Percentiles rank a stretch among this genome's conserved stretches.
phyloP scores from a whole-genome alignment of 2,329 filamentous ascomycete genomes.

The Alternaria ventricosa region DNA sequence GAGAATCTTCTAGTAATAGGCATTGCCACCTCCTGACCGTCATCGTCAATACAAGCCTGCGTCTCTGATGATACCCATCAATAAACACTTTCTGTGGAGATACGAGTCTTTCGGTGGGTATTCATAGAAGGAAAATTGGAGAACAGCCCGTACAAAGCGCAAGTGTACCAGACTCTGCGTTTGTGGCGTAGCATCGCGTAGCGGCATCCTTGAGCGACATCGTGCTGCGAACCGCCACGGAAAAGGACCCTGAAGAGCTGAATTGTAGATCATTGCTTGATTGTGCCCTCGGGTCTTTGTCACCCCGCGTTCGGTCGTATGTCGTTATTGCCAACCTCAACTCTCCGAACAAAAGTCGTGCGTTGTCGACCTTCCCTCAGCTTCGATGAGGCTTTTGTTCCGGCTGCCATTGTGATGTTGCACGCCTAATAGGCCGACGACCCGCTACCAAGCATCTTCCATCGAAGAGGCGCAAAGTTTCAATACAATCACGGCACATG shows the following conservation, averaged over 20 bases:
- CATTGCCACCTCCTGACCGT: slow-evolving; percentile 31
- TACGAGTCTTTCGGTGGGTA: slow-evolving; percentile 13
- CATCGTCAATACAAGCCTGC: slow-evolving; percentile 3
- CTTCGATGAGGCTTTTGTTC: not conserved
- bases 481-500: slow-evolving; percentile 2
- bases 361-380: not conserved
- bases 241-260: slow-evolving; percentile 27
- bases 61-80: slow-evolving; percentile 6
- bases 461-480: not conserved
- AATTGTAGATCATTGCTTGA: slow-evolving; percentile 25
- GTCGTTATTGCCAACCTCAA: not conserved
- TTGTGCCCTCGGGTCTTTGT: not conserved
- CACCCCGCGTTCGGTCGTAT: slow-evolving; percentile 7
- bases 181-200: slow-evolving; percentile 24
- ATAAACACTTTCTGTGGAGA: slow-evolving; percentile 25
- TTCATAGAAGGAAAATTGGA: slow-evolving; percentile 26
- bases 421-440: not conserved
- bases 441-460: slow-evolving; percentile 1
- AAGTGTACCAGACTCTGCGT: slow-evolving; percentile 5
- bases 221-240: slow-evolving; percentile 15
- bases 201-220: slow-evolving; percentile 27
- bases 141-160: slow-evolving; percentile 6
- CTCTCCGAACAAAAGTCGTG: not conserved
- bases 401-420: not conserved
- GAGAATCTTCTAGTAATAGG: slow-evolving; percentile 8